Base-by-base conservation (phyloP, 2,329 filamentous ascomycete genomes). In the Sarocladium strictum region DNA sequence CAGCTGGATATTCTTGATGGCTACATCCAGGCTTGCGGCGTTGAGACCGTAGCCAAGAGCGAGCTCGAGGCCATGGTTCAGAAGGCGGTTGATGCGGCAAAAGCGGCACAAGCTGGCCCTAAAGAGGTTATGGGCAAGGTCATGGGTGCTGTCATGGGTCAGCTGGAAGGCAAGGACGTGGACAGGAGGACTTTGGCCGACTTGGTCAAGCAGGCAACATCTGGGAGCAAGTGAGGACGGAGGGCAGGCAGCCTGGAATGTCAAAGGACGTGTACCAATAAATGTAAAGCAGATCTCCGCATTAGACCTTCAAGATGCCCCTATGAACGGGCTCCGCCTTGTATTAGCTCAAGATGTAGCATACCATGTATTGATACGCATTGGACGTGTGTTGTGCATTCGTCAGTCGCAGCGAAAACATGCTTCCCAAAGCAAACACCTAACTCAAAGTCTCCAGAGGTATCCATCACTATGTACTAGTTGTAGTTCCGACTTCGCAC, bases 1-100 rank as follows among this genome's bases (percentile, higher is more conserved):
- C 86, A 92, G 70, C 72, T 86, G 50, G 70, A 70, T 29, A 76
- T 93, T 2, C 65, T 91, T 62, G 76, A 85, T 37, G 83, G 84
- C 61, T 90, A 90, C 67, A 73, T 81, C 3, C 74, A 76, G 7
- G 73, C 71, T 57, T 82, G 81, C 59, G 79, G 78, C 7, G 78
- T 90, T 12, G 73, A 84, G 67, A 77, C 76, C 12, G 62, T 90
- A 53, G 69, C 73, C 2, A 75, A 79, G 57, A 80, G 79, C 4
- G 79, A 89, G 65, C 72, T 92, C 19, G 73, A 73, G 63, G 66
- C 65, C 2, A 62, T 81, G 11, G 78, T 88, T 17, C 67, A 71
- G 54, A 71, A 70, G 27, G 76, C 78, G 2, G 69, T 88, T 21
- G 74, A 76, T 26, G 74, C 71, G 29, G 68, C 81, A 55, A 76